A percentile compares a stretch with the other conserved stretches of the same genome.
phyloP scores from a whole-genome alignment of 352 stramenopile genomes.

The Phytopythium cucurbitacearum region DNA sequence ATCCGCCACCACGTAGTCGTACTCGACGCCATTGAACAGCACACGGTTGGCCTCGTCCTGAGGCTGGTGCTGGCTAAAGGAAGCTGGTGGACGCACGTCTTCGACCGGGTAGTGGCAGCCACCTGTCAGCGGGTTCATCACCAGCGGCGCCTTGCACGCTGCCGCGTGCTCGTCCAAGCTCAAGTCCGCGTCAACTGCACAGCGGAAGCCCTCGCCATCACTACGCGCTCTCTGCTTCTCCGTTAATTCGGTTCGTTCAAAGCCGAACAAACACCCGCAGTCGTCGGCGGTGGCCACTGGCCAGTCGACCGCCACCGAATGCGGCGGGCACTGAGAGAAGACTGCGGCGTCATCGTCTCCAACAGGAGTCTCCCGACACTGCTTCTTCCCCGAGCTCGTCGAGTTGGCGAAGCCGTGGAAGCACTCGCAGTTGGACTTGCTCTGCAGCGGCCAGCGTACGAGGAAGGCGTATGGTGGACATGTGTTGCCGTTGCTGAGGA shows the following conservation, averaged over 20 bases:
- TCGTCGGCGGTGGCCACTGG: constrained; percentile 29
- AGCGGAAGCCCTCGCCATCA: constrained; percentile 38
- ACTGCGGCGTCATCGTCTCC: constrained; percentile 8
- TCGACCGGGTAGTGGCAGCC: constrained; percentile 66
- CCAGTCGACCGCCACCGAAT: constrained; percentile 49
- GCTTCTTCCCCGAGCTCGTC: constrained; percentile 18
- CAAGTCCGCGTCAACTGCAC: constrained; percentile 16
- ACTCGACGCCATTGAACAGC: constrained; percentile 76
- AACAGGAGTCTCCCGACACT: constrained; percentile 25
- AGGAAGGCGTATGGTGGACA: constrained; percentile 61
- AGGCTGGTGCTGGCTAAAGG: constrained; percentile 2
- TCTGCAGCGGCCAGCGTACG: constrained; percentile 74
- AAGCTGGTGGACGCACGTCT: constrained; percentile 21
- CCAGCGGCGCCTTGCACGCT: constrained; percentile 31
- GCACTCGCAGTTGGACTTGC: constrained; percentile 67
- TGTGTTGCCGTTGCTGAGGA: constrained; percentile 55
- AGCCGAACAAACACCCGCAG: constrained; percentile 47
- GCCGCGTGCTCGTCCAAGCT: constrained; percentile 35
- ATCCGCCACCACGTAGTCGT: constrained; percentile 74
- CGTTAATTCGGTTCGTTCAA: constrained; percentile 24
- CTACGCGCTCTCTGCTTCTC: constrained; percentile 21
- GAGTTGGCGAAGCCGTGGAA: constrained; percentile 51
- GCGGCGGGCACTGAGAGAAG: constrained; percentile 40
- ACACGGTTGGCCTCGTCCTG: constrained; percentile 25
- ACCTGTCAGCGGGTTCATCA: constrained; percentile 41